phyloP scores from a whole-genome alignment of 352 stramenopile genomes.

The Aphanomyces stellatus region DNA sequence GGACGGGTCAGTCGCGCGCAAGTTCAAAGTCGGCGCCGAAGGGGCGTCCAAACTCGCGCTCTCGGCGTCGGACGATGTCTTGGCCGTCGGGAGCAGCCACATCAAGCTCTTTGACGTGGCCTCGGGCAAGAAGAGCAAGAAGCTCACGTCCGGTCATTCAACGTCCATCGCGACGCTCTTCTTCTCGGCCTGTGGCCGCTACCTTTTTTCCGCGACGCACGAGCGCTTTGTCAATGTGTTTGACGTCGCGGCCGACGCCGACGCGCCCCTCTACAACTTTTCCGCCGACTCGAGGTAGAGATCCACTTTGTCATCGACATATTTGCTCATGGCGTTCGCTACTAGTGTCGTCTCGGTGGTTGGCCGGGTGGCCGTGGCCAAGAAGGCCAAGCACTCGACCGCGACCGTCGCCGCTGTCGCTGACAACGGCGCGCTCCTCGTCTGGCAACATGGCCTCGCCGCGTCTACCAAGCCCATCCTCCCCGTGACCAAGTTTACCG shows the following conservation, averaged over 20 bases:
- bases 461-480: slow-evolving; percentile 52
- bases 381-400: slow-evolving; percentile 50
- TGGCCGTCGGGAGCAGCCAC: slow-evolving; percentile 50
- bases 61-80: slow-evolving; percentile 47
- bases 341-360: slow-evolving; percentile 36
- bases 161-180: slow-evolving; percentile 60
- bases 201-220: slow-evolving; percentile 60
- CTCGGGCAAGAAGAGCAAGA: slow-evolving; percentile 71
- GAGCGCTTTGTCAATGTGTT: slow-evolving; percentile 81
- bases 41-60: slow-evolving; percentile 59
- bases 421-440: slow-evolving; percentile 48
- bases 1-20: slow-evolving; percentile 41
- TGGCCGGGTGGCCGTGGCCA: slow-evolving; percentile 23
- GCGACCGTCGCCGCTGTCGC: slow-evolving; percentile 38
- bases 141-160: slow-evolving; percentile 61
- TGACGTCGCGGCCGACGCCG: slow-evolving; percentile 46
- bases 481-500: slow-evolving; percentile 33
- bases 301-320: background rate
- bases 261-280: slow-evolving; percentile 65
- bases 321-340: background rate
- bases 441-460: slow-evolving; percentile 46
- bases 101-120: slow-evolving; percentile 68
- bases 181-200: slow-evolving; percentile 55
- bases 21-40: slow-evolving; percentile 46
- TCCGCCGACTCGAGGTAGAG: slow-evolving; percentile 27